These are phyloP conservation scores for Xylaria sp. DNA, from an alignment of 2,329 filamentous ascomycete genomes.

Conservation along the genomic window DNA sequence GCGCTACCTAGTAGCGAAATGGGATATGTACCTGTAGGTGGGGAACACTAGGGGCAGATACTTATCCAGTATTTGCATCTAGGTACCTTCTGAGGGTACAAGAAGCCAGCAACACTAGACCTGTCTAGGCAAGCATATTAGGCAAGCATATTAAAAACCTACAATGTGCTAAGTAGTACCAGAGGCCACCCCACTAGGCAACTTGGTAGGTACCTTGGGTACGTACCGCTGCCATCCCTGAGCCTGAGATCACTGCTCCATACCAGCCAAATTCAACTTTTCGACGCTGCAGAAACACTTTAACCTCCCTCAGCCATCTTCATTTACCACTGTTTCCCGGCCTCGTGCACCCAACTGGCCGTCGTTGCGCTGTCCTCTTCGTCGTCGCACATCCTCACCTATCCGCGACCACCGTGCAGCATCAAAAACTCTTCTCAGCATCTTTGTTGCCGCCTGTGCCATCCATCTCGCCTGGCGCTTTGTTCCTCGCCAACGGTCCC, in stretches of 20 bases:
- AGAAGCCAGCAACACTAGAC: neutral
- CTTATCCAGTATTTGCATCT: too few relatives aligned
- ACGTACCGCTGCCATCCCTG: conserved; percentile 25
- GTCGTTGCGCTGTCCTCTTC: conserved; percentile 21
- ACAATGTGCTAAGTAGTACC: neutral
- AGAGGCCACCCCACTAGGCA: conserved; percentile 2
- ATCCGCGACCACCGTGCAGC: conserved; percentile 32
- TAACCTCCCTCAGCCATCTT: conserved; percentile 36
- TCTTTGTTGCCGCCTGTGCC: conserved; percentile 27
- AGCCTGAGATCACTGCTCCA: conserved; percentile 33
- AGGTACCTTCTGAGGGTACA: neutral
- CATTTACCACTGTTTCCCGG: conserved; percentile 23
- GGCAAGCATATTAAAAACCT: neutral
- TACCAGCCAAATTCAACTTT: conserved; percentile 41
- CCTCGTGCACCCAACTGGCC: conserved; percentile 26
- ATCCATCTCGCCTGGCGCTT: conserved; percentile 22
- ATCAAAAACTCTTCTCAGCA: conserved; percentile 5
- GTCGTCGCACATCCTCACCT: conserved; percentile 22
- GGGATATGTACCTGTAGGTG: neutral
- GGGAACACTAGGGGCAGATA: too few relatives aligned
- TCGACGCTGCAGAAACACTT: conserved; percentile 33
- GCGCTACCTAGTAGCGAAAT: too few relatives aligned
- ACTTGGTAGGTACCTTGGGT: conserved; percentile 17
- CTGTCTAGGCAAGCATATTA: neutral
- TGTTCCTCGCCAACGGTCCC: conserved; percentile 33